Base-by-base conservation (phyloP, 1,284 basidiomycete genomes). In the Cryptococcus deneoformans region DNA sequence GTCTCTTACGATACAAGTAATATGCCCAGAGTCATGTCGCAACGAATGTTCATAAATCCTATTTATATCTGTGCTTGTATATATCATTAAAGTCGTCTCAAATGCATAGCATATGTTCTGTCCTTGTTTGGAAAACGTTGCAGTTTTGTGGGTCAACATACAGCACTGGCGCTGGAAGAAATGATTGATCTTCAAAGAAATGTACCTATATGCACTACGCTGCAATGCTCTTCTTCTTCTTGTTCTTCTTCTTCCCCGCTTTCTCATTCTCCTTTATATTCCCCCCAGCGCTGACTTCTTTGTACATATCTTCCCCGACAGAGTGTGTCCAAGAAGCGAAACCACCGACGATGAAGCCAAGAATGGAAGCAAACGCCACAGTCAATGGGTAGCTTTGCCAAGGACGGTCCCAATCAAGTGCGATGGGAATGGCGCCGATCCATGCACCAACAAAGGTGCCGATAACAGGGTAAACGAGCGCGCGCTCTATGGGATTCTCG, bases 401-500 rank as follows among this genome's bases (percentile, higher is more conserved):
- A 9, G 92, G 90, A 50, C 91, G 82, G 72, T 93, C 92, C 93
- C 93, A 97, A 76, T 97, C 93, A 7, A 97, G 84, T 0, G 90
- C 87, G 54, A 92, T 86, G 0, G 90, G 89, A 45, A 92, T 81
- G 2, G 83, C 85, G 14, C 91, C 91, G 6, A 84, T 47, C 92
- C 91, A 95, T 43, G 84, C 82, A 6, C 92, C 92, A 11, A 87
- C 29, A 20, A 87, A 64, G 1, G 88, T 79, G n/a, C 90, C 90
- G 16, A 87, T 67, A 3, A 84, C 81, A 9, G 93, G 89, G 66
- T 88, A 91, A n/a, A 91, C 82, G 24, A 94, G 72, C 0, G 86
- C 84, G 52, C 87, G 81, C 76, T 96, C 93, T 37, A 88, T 69
- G 1, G 86, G 80, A 20, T 83, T 85, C 59, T 82, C 81, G 5